Percentiles rank a stretch among this genome's conserved stretches.
phyloP scores from a whole-genome alignment of 345 rosid genomes.

The Heritiera fomes region DNA sequence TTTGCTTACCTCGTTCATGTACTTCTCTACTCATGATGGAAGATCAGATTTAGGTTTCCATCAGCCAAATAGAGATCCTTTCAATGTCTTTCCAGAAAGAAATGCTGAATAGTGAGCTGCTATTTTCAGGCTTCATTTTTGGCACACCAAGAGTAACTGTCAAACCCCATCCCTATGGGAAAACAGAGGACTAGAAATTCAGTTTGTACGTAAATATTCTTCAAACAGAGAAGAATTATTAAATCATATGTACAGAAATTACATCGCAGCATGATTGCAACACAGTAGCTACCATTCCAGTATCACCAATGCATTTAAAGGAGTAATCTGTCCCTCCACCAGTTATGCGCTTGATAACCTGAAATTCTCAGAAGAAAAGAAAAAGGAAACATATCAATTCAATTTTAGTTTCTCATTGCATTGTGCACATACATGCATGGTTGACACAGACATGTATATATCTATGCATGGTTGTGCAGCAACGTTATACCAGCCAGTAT shows the following conservation, averaged over 20 bases:
- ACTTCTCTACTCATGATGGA: slow-evolving; percentile 72
- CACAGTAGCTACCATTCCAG: slow-evolving; percentile 69
- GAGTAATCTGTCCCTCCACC: slow-evolving; percentile 90
- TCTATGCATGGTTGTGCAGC: neutral
- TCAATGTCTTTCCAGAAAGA: slow-evolving; percentile 71
- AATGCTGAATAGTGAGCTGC: slow-evolving; percentile 70
- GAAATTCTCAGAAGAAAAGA: slow-evolving; percentile 21
- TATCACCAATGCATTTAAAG: slow-evolving; percentile 83
- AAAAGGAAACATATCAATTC: neutral
- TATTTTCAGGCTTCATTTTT: no score
- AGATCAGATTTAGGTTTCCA: slow-evolving; percentile 92
- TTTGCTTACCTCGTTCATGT: slow-evolving; percentile 63
- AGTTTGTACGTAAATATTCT: no score
- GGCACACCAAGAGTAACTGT: no score
- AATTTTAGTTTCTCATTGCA: neutral
- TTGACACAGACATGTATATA: neutral
- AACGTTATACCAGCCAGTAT: neutral
- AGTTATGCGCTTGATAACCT: slow-evolving; percentile 79
- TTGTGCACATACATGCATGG: neutral
- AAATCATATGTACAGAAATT: no score
- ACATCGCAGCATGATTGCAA: no score
- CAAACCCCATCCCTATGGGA: no score
- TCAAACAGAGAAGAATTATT: no score
- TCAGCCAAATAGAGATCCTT: slow-evolving; percentile 83
- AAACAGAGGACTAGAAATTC: no score